phyloP scores from a whole-genome alignment of 495 filamentous ascomycete genomes.

The Aspergillus bridgeri region DNA sequence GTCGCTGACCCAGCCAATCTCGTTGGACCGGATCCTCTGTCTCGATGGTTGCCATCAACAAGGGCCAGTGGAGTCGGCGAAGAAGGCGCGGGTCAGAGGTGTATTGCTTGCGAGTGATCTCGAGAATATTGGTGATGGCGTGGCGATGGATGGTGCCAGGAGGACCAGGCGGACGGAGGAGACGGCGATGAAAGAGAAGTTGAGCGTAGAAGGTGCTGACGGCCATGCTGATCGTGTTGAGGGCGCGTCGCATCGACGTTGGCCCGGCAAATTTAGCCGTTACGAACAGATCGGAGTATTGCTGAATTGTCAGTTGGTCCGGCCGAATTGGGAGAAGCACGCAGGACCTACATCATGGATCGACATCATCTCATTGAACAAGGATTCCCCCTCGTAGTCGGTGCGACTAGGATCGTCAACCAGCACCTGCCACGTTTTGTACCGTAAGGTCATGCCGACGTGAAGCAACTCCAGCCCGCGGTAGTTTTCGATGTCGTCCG shows the following conservation, averaged over 20 bases:
- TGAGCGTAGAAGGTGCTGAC: conserved; percentile 44
- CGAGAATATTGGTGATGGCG: conserved; percentile 32
- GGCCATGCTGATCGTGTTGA: conserved; percentile 48
- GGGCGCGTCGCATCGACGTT: conserved; percentile 35
- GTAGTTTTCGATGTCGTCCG: conserved; percentile 50
- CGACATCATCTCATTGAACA: conserved; percentile 32
- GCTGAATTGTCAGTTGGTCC: conserved; percentile 20
- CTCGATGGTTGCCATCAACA: conserved; percentile 46
- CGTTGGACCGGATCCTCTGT: conserved; percentile 35
- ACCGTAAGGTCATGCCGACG: conserved; percentile 30
- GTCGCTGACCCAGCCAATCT: conserved; percentile 36
- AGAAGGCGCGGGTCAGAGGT: conserved; percentile 32
- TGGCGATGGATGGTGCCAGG: conserved; percentile 32
- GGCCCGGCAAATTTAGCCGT: conserved; percentile 38
- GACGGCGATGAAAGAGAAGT: conserved; percentile 41
- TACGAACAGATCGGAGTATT: conserved; percentile 42
- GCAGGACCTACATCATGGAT: conserved; percentile 30
- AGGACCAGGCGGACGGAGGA: conserved; percentile 23
- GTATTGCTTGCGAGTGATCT: conserved; percentile 38
- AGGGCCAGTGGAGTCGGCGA: conserved; percentile 43
- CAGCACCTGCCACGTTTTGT: conserved; percentile 38
- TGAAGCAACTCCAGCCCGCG: conserved; percentile 39
- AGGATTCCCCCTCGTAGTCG: conserved; percentile 28
- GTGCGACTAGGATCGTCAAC: conserved; percentile 28
- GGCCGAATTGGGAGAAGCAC: no score